phyloP scores from a whole-genome alignment of 192 early-diverging fungal species.

The Backusella mclennaniae region DNA sequence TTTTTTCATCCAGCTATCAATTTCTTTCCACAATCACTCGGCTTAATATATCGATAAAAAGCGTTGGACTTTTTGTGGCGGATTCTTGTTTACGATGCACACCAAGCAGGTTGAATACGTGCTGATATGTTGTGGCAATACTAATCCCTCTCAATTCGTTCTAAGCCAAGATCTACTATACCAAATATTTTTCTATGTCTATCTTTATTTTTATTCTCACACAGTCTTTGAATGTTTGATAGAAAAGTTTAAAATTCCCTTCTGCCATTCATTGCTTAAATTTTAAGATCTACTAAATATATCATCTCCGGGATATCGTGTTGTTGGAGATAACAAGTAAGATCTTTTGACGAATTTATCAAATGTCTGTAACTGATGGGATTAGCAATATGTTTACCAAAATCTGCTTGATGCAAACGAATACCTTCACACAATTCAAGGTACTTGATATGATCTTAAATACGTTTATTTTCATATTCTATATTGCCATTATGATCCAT shows the following conservation, averaged over 20 bases:
- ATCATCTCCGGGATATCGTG: conserved; percentile 73
- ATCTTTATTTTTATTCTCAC: background rate
- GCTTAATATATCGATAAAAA: conserved; percentile 80
- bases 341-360: conserved; percentile 58
- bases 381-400: conserved; percentile 35
- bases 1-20: conserved; percentile 80
- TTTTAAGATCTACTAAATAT: conserved; percentile 60
- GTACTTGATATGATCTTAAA: conserved; percentile 95
- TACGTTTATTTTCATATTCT: conserved; percentile 86
- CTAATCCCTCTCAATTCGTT: conserved; percentile 83
- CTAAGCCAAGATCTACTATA: conserved; percentile 65
- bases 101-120: conserved; percentile 87
- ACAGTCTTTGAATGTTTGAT: conserved; percentile 91
- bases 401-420: conserved; percentile 91
- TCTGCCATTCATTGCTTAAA: conserved; percentile 90
- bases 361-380: conserved; percentile 14
- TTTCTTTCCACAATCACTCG: conserved; percentile 89
- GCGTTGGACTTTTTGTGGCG: conserved; percentile 65
- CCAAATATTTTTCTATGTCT: background rate
- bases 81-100: conserved; percentile 57
- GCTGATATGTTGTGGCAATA: conserved; percentile 95
- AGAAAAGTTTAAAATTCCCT: conserved; percentile 69
- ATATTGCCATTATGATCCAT: conserved; percentile 80
- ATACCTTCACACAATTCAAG: conserved; percentile 96
- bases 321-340: conserved; percentile 67